Evolutionary conservation across 768 basidiomycete species (phyloP).

Genomic region (Suillus clintonianus): DNA sequence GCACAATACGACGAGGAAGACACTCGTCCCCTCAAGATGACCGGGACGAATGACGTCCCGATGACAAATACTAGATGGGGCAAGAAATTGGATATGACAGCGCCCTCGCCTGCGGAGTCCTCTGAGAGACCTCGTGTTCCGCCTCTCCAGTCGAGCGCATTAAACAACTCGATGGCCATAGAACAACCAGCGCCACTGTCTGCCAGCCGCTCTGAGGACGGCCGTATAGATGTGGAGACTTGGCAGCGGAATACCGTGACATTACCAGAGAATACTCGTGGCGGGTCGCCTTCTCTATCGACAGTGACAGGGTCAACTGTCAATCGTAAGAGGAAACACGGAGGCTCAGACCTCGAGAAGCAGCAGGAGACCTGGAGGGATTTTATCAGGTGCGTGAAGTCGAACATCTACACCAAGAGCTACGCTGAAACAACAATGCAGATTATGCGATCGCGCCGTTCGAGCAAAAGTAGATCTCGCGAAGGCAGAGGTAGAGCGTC

Average conservation of each 20-base stretch:
- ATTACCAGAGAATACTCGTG: neutral
- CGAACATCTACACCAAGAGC: neutral
- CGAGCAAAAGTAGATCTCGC: conserved; percentile 24
- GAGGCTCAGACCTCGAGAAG: conserved; percentile 15
- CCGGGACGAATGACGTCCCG: conserved; percentile 27
- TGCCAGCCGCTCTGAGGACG: neutral
- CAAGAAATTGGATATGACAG: conserved; percentile 4
- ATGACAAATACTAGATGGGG: conserved; percentile 16
- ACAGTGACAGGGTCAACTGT: conserved; percentile 12
- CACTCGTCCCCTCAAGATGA: conserved; percentile 9
- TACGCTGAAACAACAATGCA: conserved; percentile 11
- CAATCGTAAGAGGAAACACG: conserved; percentile 29
- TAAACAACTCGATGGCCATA: neutral
- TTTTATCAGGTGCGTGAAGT: conserved; percentile 28
- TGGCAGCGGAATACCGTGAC: neutral
- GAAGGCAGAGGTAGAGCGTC: conserved; percentile 31
- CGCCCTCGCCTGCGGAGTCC: neutral
- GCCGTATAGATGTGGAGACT: neutral
- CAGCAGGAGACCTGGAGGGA: conserved; percentile 28
- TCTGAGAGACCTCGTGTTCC: neutral
- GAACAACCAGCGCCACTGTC: neutral
- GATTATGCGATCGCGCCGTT: conserved; percentile 32
- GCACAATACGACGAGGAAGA: conserved; percentile 14
- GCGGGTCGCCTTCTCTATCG: neutral
- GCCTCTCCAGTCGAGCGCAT: neutral